A percentile compares a stretch with the other conserved stretches of the same genome.
Evolutionary conservation across 257 asterid genomes (phyloP).

Genomic region (Linaria vulgaris): DNA sequence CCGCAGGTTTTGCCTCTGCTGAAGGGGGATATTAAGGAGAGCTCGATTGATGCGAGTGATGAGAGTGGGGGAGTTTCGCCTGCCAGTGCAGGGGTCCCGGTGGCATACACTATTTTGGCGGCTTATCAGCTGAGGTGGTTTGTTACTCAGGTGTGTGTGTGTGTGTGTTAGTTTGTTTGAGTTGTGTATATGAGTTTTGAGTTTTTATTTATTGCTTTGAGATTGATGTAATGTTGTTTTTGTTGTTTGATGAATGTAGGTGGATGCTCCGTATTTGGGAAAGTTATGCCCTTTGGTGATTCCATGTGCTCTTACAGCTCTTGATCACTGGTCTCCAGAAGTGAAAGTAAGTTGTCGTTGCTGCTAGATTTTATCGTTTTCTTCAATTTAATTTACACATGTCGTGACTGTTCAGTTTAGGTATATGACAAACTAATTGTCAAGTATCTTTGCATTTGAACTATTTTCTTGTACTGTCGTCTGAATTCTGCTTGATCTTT

Average conservation of each 20-base stretch:
- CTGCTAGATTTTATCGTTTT: background rate
- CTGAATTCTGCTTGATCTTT: no score
- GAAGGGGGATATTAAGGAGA: constrained; percentile 66
- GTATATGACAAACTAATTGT: background rate
- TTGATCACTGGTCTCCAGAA: constrained; percentile 97
- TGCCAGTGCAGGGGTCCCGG: constrained; percentile 79
- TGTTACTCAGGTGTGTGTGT: constrained; percentile 56
- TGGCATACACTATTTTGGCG: constrained; percentile 74
- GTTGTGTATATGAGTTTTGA: constrained; percentile 1
- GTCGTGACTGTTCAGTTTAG: background rate
- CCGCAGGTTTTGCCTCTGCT: constrained; percentile 59
- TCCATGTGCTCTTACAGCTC: constrained; percentile 85
- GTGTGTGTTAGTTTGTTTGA: background rate
- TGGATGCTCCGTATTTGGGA: constrained; percentile 70
- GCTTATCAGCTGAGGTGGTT: constrained; percentile 87
- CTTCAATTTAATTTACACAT: background rate
- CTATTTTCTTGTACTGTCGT: no score
- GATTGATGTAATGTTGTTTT: constrained; percentile 12
- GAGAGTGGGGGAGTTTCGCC: constrained; percentile 64
- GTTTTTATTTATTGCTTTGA: background rate
- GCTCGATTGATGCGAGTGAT: constrained; percentile 63
- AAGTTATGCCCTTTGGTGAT: constrained; percentile 72
- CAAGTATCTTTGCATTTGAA: background rate
- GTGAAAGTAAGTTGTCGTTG: constrained; percentile 61
- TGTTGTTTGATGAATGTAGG: constrained; percentile 41